phyloP scores from a whole-genome alignment of 352 stramenopile species.

The Aphanomyces invadans region DNA sequence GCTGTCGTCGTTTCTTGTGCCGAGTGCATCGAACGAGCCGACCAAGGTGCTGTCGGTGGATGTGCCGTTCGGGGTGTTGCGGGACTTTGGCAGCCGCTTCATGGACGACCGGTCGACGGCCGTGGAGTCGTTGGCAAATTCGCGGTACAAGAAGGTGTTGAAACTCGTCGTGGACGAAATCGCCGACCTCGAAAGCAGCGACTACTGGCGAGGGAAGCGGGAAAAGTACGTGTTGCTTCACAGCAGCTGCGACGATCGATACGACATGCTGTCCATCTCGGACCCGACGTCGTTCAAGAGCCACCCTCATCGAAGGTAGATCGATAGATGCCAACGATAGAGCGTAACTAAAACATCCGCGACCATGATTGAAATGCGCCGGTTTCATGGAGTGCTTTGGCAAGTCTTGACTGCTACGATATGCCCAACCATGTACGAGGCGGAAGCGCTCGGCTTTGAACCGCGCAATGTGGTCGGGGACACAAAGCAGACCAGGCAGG shows the following conservation, averaged over 20 bases:
- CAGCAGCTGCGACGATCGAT: constrained; percentile 76
- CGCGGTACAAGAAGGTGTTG: constrained; percentile 75
- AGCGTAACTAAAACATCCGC: too few species aligned
- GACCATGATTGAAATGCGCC: too few species aligned
- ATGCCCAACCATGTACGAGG: too few species aligned
- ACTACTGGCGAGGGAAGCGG: constrained; percentile 35
- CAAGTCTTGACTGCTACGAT: too few species aligned
- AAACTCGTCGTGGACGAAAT: constrained; percentile 75
- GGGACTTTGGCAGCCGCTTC: constrained; percentile 71
- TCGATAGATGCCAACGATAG: too few species aligned
- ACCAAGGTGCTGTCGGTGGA: constrained; percentile 82
- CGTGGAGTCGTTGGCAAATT: constrained; percentile 53
- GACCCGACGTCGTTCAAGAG: constrained; percentile 30
- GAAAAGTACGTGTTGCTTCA: constrained; percentile 78
- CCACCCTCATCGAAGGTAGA: too few species aligned
- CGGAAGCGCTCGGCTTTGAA: too few species aligned
- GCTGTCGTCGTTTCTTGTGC: constrained; percentile 68
- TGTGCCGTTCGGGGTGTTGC: constrained; percentile 64
- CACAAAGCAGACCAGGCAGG: too few species aligned
- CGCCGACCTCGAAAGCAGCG: constrained; percentile 41
- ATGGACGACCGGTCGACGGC: constrained; percentile 58
- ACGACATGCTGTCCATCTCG: constrained; percentile 78
- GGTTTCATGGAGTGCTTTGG: too few species aligned
- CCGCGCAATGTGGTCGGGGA: too few species aligned
- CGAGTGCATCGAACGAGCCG: constrained; percentile 55